Evolutionary conservation across 2,329 filamentous ascomycete genomes (phyloP).

Genomic region (Cladosporium velox): DNA sequence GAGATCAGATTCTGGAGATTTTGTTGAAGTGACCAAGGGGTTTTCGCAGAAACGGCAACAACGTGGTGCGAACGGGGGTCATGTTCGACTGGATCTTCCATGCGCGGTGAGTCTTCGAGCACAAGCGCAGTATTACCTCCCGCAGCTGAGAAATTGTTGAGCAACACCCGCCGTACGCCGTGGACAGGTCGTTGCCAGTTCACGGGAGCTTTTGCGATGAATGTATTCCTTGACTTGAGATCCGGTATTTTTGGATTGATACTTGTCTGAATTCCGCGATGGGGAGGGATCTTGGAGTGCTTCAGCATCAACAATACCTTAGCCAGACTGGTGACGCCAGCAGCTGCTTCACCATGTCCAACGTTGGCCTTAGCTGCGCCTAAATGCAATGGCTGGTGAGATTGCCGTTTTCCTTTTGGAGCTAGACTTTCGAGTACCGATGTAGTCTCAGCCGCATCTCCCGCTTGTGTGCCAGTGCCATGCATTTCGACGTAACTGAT

Average conservation of each 20-base stretch:
- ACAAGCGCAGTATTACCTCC: conserved; percentile 57
- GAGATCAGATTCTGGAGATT: conserved; percentile 49
- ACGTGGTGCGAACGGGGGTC: conserved; percentile 52
- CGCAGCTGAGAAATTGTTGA: conserved; percentile 57
- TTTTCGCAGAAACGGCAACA: conserved; percentile 53
- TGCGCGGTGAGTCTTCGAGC: conserved; percentile 52
- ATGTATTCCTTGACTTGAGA: conserved; percentile 53
- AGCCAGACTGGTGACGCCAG: conserved; percentile 56
- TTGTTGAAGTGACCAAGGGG: conserved; percentile 53
- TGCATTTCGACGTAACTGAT: conserved; percentile 88
- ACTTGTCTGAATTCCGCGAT: conserved; percentile 57
- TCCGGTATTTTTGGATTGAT: conserved; percentile 59
- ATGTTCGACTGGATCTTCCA: conserved; percentile 41
- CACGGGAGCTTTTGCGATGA: conserved; percentile 51
- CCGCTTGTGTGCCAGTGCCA: conserved; percentile 83
- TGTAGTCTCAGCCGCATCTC: conserved; percentile 79
- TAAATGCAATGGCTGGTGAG: conserved; percentile 54
- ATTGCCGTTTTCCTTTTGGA: conserved; percentile 51
- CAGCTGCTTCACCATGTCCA: conserved; percentile 57
- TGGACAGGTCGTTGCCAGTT: conserved; percentile 50
- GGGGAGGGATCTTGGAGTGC: conserved; percentile 56
- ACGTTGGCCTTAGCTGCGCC: conserved; percentile 59
- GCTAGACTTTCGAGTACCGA: conserved; percentile 69
- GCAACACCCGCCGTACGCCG: conserved; percentile 51
- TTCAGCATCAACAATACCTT: conserved; percentile 58